Evolutionary conservation across 2,329 filamentous ascomycete species (phyloP).

Genomic region (Colletotrichum simmondsii): DNA sequence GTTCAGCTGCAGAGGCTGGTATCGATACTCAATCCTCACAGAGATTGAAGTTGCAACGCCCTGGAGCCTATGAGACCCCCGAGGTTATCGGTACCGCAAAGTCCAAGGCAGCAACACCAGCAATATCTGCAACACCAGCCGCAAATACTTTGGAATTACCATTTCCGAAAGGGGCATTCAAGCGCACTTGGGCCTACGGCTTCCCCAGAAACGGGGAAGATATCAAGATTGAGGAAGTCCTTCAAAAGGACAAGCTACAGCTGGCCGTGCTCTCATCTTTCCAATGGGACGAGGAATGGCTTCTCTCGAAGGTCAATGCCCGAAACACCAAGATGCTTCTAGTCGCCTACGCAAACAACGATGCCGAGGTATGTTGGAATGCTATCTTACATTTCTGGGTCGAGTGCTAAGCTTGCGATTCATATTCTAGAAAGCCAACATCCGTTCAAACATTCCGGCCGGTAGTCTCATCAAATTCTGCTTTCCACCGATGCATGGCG

Average conservation of each 20-base stretch:
- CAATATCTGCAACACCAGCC: background rate
- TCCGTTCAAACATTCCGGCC: conserved; percentile 60
- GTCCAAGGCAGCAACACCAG: background rate
- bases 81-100: background rate
- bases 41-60: conserved; percentile 35
- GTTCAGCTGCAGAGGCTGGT: conserved; percentile 31
- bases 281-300: conserved; percentile 85
- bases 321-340: conserved; percentile 71
- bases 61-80: background rate
- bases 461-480: conserved; percentile 72
- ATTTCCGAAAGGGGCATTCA: conserved; percentile 73
- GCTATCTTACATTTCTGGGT: background rate
- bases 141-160: conserved; percentile 42
- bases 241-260: conserved; percentile 78
- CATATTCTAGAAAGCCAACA: conserved; percentile 56
- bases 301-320: conserved; percentile 76
- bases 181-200: conserved; percentile 81
- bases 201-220: conserved; percentile 73
- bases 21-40: conserved; percentile 26
- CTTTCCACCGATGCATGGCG: conserved; percentile 84
- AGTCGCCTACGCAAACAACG: conserved; percentile 64
- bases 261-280: conserved; percentile 88
- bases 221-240: conserved; percentile 87
- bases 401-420: background rate
- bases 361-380: conserved; percentile 59